phyloP scores from a whole-genome alignment of 352 stramenopile genomes.

The Phytophthora pini region DNA sequence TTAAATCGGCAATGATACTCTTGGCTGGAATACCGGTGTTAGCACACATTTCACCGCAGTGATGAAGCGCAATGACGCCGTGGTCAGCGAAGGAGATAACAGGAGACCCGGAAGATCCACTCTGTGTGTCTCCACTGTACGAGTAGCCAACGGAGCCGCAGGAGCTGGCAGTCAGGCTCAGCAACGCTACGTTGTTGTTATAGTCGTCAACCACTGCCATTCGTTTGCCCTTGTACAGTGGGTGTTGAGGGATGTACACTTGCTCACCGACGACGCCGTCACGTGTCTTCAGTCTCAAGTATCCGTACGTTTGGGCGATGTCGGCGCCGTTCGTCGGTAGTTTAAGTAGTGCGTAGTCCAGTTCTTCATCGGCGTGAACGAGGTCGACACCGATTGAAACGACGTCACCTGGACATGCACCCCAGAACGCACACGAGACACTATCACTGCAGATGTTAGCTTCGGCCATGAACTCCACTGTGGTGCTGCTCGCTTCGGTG shows the following conservation, averaged over 20 bases:
- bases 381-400: slow-evolving; percentile 54
- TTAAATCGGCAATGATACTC: slow-evolving; percentile 54
- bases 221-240: slow-evolving; percentile 54
- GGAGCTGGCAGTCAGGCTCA: slow-evolving; percentile 37
- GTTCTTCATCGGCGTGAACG: slow-evolving; percentile 46
- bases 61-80: slow-evolving; percentile 72
- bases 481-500: slow-evolving; percentile 45
- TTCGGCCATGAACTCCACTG: slow-evolving; percentile 74
- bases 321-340: slow-evolving; percentile 38
- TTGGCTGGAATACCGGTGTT: slow-evolving; percentile 65
- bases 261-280: slow-evolving; percentile 38
- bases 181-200: slow-evolving; percentile 44
- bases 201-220: slow-evolving; percentile 61
- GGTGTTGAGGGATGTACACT: slow-evolving; percentile 68
- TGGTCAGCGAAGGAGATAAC: slow-evolving; percentile 59
- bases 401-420: slow-evolving; percentile 48
- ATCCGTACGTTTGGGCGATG: slow-evolving; percentile 63
- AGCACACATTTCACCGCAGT: slow-evolving; percentile 64
- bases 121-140: slow-evolving; percentile 74
- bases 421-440: slow-evolving; percentile 42
- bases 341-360: slow-evolving; percentile 76
- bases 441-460: slow-evolving; percentile 39
- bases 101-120: slow-evolving; percentile 65
- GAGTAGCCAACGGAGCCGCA: slow-evolving; percentile 50
- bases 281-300: slow-evolving; percentile 51